A percentile compares a stretch with the other conserved stretches of the same genome.
Conservation (phyloP, 352 stramenopile genomes). For the Pythium pyrilobum region DNA sequence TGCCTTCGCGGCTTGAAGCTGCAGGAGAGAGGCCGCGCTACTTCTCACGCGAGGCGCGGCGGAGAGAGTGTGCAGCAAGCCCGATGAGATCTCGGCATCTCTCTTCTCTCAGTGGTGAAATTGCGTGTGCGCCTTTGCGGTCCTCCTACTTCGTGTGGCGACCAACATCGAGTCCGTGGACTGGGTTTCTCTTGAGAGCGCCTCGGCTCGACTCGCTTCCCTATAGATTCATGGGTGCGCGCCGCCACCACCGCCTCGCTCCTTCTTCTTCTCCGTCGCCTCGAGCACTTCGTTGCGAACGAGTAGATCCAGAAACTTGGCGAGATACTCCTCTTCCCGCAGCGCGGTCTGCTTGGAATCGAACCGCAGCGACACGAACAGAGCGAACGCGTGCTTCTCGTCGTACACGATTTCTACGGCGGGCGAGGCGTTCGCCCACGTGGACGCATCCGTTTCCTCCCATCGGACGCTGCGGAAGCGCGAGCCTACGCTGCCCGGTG, state of each 20-base stretch:
- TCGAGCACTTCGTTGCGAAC: constrained; percentile 19
- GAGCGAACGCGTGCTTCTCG: constrained; percentile 52
- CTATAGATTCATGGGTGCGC: too few relatives aligned
- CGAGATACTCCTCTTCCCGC: constrained; percentile 38
- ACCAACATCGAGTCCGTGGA: too few relatives aligned
- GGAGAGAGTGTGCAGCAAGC: too few relatives aligned
- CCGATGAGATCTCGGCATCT: too few relatives aligned
- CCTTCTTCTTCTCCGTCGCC: constrained; percentile 16
- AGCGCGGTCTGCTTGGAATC: constrained; percentile 33
- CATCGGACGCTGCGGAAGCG: constrained; percentile 88
- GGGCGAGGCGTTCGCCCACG: constrained; percentile 84
- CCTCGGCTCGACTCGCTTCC: too few relatives aligned
- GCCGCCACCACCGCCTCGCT: neutral
- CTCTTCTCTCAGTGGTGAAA: too few relatives aligned
- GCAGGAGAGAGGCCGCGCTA: too few relatives aligned
- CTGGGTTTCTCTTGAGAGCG: too few relatives aligned
- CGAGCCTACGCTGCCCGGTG: constrained; percentile 40
- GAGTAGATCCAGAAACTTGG: constrained; percentile 40
- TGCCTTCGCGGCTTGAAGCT: too few relatives aligned
- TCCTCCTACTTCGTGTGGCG: too few relatives aligned
- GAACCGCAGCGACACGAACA: constrained; percentile 53
- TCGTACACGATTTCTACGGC: constrained; percentile 72
- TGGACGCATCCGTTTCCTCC: constrained; percentile 72
- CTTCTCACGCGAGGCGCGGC: too few relatives aligned
- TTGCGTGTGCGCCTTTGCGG: too few relatives aligned